Evolutionary conservation across 2,329 filamentous ascomycete species (phyloP), one percentile per base, ranked within the genome.

Genomic region (Exophiala spinifera): DNA sequence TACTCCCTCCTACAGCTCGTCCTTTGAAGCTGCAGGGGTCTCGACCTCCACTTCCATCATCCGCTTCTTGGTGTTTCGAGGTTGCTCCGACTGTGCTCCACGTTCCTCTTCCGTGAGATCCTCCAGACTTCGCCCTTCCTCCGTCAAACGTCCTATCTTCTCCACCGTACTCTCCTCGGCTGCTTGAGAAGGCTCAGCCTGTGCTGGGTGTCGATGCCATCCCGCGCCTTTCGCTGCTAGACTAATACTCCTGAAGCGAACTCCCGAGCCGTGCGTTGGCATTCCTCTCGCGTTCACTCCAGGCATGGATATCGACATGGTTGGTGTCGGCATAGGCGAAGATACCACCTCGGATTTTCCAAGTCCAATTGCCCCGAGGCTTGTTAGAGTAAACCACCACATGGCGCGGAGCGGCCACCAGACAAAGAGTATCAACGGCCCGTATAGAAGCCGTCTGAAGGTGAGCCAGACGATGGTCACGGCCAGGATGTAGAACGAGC

Each of bases 401-500:
- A 86, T 60, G 17, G 88, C 69, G 64, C 85, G 84, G n/a, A 92
- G 64, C 1, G 92, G 92, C 53, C 94, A 75, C 82, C 88, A 92
- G 20, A 96, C 72, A 19, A 97, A 76, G 88, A 90, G 94, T 86
- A 89, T 95, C 53, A 89, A 72, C 1, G 94, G 94, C 0, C 94
- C 92, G 74, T 95, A 99, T 6, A 99, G 67, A 37, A 92, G 77
- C 42, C 94, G 78, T 23, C 94, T 79, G 66, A 95, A 96, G 5
- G 96, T 68, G 6, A 99, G 79, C 94, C 94, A 99, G 25, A 76
- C 78, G 39, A 91, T 84, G 1, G 91, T 96, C 4, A 75, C 81
- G 19, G 87, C 66, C 14, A 97, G 80, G 63, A 96, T 79, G 68
- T 91, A 95, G 62, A 97, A 85, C 1, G 91, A 84, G 34, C 89